Evolutionary conservation across 306 rosid species (phyloP).

Genomic region (Vicia sativa): DNA sequence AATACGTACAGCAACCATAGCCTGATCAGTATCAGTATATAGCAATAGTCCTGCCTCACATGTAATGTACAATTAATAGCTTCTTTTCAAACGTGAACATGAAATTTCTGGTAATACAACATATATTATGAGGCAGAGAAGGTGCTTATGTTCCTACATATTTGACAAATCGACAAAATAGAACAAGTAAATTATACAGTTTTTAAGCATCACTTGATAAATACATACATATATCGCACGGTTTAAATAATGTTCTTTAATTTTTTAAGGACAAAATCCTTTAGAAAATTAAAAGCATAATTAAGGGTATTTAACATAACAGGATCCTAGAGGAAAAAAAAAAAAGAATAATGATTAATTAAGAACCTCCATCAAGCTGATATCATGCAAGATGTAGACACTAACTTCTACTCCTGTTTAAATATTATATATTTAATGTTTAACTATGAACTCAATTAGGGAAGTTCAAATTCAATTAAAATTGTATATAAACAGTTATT

Average conservation of each 20-base stretch:
- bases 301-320: neutral
- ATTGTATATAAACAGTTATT: too few species aligned
- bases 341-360: too few species aligned
- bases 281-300: neutral
- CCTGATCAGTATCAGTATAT: neutral
- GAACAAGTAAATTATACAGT: constrained; percentile 40
- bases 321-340: too few species aligned
- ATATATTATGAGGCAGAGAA: constrained; percentile 35
- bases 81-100: constrained; percentile 48
- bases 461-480: too few species aligned
- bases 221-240: constrained; percentile 48
- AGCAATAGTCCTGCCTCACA: constrained; percentile 40
- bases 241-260: constrained; percentile 43
- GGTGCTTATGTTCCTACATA: constrained; percentile 46
- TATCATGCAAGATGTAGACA: too few species aligned
- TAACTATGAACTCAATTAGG: too few species aligned
- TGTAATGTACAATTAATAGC: constrained; percentile 46
- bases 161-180: constrained; percentile 54
- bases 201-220: constrained; percentile 31
- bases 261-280: neutral
- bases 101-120: constrained; percentile 45
- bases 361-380: too few species aligned
- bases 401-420: too few species aligned
- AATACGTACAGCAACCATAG: constrained; percentile 35
- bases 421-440: too few species aligned